Base-by-base conservation (phyloP, 2,329 filamentous ascomycete species). In the Aspergillus sp. region DNA sequence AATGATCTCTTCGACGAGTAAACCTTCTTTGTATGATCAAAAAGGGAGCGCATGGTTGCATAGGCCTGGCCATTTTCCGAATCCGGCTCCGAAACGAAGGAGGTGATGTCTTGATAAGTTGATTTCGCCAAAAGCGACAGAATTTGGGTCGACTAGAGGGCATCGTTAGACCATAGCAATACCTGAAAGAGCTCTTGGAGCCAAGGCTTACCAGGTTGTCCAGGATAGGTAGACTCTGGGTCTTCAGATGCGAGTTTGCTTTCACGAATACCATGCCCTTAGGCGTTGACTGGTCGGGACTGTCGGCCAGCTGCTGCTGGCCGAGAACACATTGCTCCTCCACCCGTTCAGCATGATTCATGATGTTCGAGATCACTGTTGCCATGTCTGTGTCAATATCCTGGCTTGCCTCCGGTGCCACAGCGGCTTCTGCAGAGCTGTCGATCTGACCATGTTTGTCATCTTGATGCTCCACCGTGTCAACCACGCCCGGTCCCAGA, bases 1-100 rank as follows among this genome's bases (percentile, higher is more conserved):
- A 88, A 88, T 0, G 83, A 80, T 36, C 82, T 79, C 54, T 82
- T 82, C 32, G 81, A 76, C 16, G 78, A 83, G 69, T 87, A 87
- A 2, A 87, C 81, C 61, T 85, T 82, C 63, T 87, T 86, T 0
- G 84, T 86, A 62, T 87, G 84, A 60, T 87, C 84, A 63, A 88
- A 88, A 7, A 87, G 76, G 4, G 82, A 84, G 65, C 85, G 85
- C 69, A 88, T 77, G 1, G 83, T 85, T 4, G 80, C 78, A 71
- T 87, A 88, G n/a, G 85, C 84, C 69, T 87, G 84, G 9, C 84
- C 84, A 62, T 81, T 79, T 58, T 84, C 81, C 2, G 82, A 83
- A 18, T 83, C 80, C 16, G 80, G 82, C 46, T 83, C 78, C 2
- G 81, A 82, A 32, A 86, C 82, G 60, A 87, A 82, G 31, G 81